Evolutionary conservation across 495 filamentous ascomycete species (phyloP).

Genomic region (Aspergillus kassunensis): DNA sequence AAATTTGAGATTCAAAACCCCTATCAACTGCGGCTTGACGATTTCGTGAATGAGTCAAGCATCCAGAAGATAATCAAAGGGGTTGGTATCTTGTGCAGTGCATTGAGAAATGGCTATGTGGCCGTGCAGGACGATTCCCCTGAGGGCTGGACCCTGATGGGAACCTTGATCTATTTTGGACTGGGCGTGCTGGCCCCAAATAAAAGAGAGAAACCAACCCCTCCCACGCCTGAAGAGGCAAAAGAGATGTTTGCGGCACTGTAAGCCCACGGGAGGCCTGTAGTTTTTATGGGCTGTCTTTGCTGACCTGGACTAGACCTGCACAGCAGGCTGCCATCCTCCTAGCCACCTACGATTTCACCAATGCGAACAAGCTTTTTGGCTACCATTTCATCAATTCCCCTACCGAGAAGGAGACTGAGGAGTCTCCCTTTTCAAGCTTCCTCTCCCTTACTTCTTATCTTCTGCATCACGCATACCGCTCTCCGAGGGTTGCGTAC

Average conservation of each 20-base stretch:
- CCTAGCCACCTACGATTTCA: constrained; percentile 88
- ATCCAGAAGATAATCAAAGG: constrained; percentile 79
- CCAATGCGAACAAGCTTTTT: constrained; percentile 91
- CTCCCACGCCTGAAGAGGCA: constrained; percentile 64
- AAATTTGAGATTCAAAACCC: constrained; percentile 99
- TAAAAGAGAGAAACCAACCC: constrained; percentile 48
- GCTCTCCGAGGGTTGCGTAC: constrained; percentile 67
- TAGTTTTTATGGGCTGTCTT: constrained; percentile 3
- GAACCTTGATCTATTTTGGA: constrained; percentile 79
- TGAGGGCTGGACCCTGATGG: constrained; percentile 81
- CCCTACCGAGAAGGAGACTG: constrained; percentile 54
- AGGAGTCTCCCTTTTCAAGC: constrained; percentile 71
- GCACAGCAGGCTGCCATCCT: constrained; percentile 72
- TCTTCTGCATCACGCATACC: constrained; percentile 86
- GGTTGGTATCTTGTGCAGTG: constrained; percentile 64
- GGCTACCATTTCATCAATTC: constrained; percentile 75
- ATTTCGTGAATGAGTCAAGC: constrained; percentile 89
- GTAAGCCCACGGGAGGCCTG: constrained; percentile 39
- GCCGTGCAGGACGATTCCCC: constrained; percentile 89
- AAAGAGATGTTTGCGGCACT: constrained; percentile 70
- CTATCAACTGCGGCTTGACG: constrained; percentile 89
- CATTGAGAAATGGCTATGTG: constrained; percentile 69
- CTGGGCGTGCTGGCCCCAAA: constrained; percentile 71
- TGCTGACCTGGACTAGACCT: constrained; percentile 52
- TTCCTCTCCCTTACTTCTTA: constrained; percentile 92